Conservation (phyloP, 345 rosid genomes). For the Eucalyptus fibrosa region DNA sequence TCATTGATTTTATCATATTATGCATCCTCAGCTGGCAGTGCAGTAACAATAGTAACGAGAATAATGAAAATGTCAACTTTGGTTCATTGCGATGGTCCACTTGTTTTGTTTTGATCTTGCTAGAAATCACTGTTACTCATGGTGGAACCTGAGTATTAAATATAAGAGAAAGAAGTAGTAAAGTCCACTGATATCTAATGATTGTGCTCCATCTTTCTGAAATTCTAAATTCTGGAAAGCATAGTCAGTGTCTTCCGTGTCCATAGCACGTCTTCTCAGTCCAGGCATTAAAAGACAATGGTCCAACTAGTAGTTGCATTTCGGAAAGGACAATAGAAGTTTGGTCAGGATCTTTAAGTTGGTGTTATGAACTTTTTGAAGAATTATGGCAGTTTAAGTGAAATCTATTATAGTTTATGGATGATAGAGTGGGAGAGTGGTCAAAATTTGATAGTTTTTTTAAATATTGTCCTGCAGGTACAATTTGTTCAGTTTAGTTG, state of each 20-base stretch:
- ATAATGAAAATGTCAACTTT: not conserved
- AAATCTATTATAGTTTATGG: not conserved
- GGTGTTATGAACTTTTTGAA: not conserved
- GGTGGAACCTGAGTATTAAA: not conserved
- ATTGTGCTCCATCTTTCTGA: not conserved
- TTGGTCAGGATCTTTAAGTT: not conserved
- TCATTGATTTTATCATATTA: not conserved
- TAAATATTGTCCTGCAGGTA: constrained; percentile 33
- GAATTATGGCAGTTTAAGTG: not conserved
- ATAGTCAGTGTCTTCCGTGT: not conserved
- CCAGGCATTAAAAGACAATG: not conserved
- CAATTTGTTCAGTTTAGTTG: constrained; percentile 67
- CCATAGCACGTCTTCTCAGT: not conserved
- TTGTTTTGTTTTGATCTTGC: not conserved
- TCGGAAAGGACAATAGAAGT: not conserved
- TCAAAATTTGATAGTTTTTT: not conserved
- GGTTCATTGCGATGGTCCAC: not conserved
- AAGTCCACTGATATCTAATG: not conserved
- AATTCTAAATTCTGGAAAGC: not conserved
- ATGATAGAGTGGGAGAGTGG: not conserved
- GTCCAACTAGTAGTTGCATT: not conserved
- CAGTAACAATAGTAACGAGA: not conserved
- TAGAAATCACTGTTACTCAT: not conserved
- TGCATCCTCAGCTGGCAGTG: not conserved
- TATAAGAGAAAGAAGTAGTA: not conserved